Evolutionary conservation across 176 grass and related monocot genomes (phyloP), one percentile per base, ranked within the genome.

Genomic region (Oryza coarctata): DNA sequence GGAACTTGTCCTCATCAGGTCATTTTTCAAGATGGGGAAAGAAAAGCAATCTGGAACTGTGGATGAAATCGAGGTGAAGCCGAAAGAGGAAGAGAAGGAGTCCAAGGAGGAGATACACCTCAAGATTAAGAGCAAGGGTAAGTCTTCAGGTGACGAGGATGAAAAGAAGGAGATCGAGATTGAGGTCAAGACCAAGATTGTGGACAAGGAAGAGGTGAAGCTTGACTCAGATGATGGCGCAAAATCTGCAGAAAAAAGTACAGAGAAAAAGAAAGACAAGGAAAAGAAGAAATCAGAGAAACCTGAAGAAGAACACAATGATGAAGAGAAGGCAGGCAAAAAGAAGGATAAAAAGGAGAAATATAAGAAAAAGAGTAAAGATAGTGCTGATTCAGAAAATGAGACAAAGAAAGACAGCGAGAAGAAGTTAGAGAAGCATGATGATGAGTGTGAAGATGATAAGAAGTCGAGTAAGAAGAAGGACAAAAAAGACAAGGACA

Each of bases 61-160:
- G 28, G 77, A 80, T 6, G 28, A 45, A 30, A 40, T 68, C 23
- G 33, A 22, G 77, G 57, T 33, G 13, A 75, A 85, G 65, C 32
- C 71, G 10, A 85, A 78, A 32, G 89, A 89, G 73, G 89, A 72
- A 79, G 66, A 87, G 49, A 84, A 87, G 30, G 72, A 84, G 27
- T 79, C 71, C 3, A 88, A 90, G 35, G 86, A 90, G 12, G 83
- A 86, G 47, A 55, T 97, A 74, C 85, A 94, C 75, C 76, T 94
- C 15, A 92, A 94, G 85, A 32, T 97, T 25, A 94, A 92, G 84
- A 80, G 74, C 67, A 89, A 77, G 75, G 84, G 91, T 68, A 88
- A 91, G 50, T 70, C 78, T 32, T 41, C 75, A 2, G 72, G 31
- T 3, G 35, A 38, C 1, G 72, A 76, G 43, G 82, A 92, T 15